Evolutionary conservation across 176 grass and related monocot species (phyloP).

Genomic region (Eragrostis curvula): DNA sequence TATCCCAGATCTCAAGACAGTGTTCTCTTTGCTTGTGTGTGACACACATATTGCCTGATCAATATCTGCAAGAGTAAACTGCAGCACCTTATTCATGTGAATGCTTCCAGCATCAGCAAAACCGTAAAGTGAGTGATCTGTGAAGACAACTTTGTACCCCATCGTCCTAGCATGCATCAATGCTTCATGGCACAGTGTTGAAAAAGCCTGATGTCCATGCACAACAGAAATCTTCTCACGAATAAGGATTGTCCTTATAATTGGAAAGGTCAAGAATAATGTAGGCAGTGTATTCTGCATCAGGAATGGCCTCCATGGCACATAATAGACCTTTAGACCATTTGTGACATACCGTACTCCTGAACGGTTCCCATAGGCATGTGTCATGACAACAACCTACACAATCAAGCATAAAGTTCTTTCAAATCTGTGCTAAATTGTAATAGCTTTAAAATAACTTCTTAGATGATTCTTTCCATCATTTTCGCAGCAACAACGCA

Average conservation of each 20-base stretch:
- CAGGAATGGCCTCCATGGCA: constrained; percentile 84
- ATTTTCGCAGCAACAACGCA: constrained; percentile 7
- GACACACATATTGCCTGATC: constrained; percentile 94
- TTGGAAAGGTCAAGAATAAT: constrained; percentile 83
- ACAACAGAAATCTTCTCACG: constrained; percentile 93
- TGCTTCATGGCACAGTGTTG: constrained; percentile 91
- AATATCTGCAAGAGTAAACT: constrained; percentile 97
- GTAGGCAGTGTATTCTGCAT: constrained; percentile 97
- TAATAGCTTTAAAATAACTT: neutral
- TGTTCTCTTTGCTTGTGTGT: constrained; percentile 98
- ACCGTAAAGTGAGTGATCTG: constrained; percentile 96
- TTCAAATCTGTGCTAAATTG: neutral
- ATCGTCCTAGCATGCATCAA: constrained; percentile 95
- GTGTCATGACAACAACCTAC: constrained; percentile 95
- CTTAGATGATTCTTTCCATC: neutral
- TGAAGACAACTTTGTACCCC: constrained; percentile 93
- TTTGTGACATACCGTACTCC: constrained; percentile 91
- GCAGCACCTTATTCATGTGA: constrained; percentile 99
- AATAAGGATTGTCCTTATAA: constrained; percentile 78
- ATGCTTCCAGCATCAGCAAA: constrained; percentile 95
- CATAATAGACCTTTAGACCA: constrained; percentile 94
- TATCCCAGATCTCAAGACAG: constrained; percentile 92
- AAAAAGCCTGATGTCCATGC: constrained; percentile 96
- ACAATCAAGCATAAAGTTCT: neutral
- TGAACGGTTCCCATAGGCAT: constrained; percentile 91